Percentiles rank a stretch among this genome's conserved stretches.
Evolutionary conservation across 2,329 filamentous ascomycete species (phyloP).

Genomic region (Capronia americana): DNA sequence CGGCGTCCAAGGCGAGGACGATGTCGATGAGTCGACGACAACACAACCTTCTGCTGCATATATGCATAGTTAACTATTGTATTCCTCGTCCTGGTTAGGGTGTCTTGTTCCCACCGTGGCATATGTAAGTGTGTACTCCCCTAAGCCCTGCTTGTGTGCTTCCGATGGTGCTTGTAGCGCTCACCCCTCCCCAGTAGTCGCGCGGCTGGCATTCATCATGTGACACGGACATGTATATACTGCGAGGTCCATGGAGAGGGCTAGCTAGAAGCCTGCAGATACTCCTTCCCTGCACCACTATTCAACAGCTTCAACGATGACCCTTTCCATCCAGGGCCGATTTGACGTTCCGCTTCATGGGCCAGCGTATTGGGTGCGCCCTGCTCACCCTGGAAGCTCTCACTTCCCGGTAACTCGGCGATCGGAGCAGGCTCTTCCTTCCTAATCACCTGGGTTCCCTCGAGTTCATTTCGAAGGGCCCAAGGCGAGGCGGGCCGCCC

Average conservation of each 20-base stretch:
- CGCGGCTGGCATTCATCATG: not conserved
- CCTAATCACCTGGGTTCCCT: slow-evolving; percentile 14
- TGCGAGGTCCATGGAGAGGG: not conserved
- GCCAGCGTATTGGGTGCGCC: slow-evolving; percentile 8
- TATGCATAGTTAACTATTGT: not conserved
- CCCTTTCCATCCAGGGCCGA: slow-evolving; percentile 21
- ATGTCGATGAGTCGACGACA: no score
- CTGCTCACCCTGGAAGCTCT: slow-evolving; percentile 16
- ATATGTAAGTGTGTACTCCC: not conserved
- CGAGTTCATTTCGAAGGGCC: slow-evolving; percentile 19
- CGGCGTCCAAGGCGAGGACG: not conserved
- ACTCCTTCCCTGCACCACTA: slow-evolving; percentile 16
- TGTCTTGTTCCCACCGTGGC: not conserved
- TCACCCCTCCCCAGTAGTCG: not conserved
- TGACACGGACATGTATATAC: not conserved
- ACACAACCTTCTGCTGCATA: not conserved
- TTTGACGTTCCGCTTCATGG: slow-evolving; percentile 19
- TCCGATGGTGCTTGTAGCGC: not conserved
- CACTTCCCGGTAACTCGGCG: slow-evolving; percentile 21
- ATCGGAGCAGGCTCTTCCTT: slow-evolving; percentile 13
- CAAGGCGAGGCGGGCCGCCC: slow-evolving; percentile 16
- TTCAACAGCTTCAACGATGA: slow-evolving; percentile 13
- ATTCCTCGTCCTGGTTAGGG: not conserved
- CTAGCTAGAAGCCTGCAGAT: slow-evolving; percentile 13
- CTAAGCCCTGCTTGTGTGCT: not conserved